Conservation (phyloP, 2,329 filamentous ascomycete genomes). For the Nemania sp. region DNA sequence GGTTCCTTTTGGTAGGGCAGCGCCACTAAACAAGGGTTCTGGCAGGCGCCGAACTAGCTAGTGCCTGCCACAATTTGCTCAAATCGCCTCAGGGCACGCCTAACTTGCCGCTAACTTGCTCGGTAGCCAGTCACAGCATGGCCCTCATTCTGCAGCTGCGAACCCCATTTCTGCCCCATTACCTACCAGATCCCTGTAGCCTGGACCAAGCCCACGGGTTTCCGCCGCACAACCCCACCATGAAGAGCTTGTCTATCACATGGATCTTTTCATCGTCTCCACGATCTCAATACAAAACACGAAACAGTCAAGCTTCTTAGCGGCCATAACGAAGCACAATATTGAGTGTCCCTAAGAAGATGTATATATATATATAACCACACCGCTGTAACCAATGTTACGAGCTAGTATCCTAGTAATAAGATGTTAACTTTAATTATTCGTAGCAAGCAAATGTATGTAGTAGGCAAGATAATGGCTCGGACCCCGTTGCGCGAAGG, state of each 20-base stretch:
- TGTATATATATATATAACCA: background rate
- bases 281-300: background rate
- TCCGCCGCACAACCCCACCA: background rate
- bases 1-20: background rate
- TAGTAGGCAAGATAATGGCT: background rate
- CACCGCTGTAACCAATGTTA: background rate
- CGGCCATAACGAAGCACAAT: background rate
- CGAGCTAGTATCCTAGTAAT: background rate
- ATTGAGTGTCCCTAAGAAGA: background rate
- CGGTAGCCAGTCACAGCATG: constrained; percentile 35
- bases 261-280: background rate
- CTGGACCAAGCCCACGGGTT: background rate
- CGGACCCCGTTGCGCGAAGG: constrained; percentile 1
- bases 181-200: background rate
- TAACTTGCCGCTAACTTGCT: constrained; percentile 4
- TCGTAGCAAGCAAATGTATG: background rate
- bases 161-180: constrained; percentile 5
- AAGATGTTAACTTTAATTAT: constrained; percentile 2
- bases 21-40: constrained; percentile 7
- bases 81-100: constrained; percentile 56
- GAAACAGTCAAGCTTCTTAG: background rate
- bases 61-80: constrained; percentile 58
- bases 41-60: constrained; percentile 26
- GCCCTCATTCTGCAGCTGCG: constrained; percentile 1
- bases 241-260: constrained; percentile 6